These are phyloP conservation scores for Alternaria atra DNA, from an alignment of 2,329 filamentous ascomycete genomes.

Conservation along the genomic window DNA sequence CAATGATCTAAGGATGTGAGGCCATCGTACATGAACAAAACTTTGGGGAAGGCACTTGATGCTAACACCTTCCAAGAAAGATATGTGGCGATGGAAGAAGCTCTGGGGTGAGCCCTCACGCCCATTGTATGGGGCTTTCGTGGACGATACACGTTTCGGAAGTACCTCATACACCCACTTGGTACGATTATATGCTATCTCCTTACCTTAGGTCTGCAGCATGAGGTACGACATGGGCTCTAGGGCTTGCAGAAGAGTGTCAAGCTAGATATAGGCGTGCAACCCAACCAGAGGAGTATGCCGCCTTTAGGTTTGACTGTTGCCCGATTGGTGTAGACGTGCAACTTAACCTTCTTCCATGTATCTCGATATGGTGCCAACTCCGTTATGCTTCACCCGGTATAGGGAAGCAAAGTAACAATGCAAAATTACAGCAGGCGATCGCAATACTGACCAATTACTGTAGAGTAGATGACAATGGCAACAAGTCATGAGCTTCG, in stretches of 20 bases:
- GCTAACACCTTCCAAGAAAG: not conserved
- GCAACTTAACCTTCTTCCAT: not conserved
- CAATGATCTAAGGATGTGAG: not conserved
- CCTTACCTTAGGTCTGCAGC: not conserved
- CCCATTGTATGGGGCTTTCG: not conserved
- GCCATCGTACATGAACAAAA: not conserved
- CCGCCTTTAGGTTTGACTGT: no score
- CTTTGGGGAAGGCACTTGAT: not conserved
- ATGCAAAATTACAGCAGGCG: no score
- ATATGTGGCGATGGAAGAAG: not conserved
- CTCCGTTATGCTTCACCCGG: no score
- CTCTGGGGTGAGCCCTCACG: not conserved
- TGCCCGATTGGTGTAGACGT: no score
- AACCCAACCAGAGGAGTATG: no score
- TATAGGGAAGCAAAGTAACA: no score
- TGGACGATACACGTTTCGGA: not conserved
- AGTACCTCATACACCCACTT: not conserved
- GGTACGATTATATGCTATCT: not conserved
- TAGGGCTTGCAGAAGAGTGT: not conserved
- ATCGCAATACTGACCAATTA: no score
- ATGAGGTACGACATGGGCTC: not conserved
- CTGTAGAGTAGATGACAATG: no score
- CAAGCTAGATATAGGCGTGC: not conserved
- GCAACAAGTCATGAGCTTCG: not conserved
- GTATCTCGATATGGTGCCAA: no score